Conservation (phyloP, 805 yeast genomes). For the Alloascoidea africana region DNA sequence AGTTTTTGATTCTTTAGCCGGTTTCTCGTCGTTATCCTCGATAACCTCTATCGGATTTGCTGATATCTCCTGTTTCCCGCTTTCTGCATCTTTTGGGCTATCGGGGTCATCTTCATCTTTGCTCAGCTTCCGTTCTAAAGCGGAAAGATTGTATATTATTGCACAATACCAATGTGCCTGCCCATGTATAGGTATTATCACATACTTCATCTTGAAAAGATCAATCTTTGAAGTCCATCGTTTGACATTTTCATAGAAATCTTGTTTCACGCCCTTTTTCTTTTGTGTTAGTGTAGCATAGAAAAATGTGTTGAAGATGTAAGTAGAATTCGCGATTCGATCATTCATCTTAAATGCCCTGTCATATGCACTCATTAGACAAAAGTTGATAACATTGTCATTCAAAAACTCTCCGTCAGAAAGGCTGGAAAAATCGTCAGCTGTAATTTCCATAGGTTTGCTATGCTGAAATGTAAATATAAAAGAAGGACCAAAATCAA, state of each 20-base stretch:
- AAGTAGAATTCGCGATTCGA: conserved; percentile 22
- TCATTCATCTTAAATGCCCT: conserved; percentile 16
- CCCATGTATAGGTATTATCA: conserved; percentile 73
- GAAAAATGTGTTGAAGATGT: conserved; percentile 73
- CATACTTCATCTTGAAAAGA: conserved; percentile 36
- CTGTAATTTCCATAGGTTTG: conserved; percentile 38
- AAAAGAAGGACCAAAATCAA: conserved; percentile 24
- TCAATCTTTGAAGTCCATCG: conserved; percentile 71
- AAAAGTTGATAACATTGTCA: conserved; percentile 79
- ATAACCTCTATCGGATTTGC: conserved; percentile 1
- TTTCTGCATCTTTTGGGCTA: conserved; percentile 8
- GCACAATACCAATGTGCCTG: conserved; percentile 81
- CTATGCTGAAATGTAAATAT: conserved; percentile 37
- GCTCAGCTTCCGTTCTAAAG: conserved; percentile 8
- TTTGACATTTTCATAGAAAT: conserved; percentile 46
- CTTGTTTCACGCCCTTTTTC: conserved; percentile 9
- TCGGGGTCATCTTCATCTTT: conserved; percentile 8
- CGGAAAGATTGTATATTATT: conserved; percentile 37
- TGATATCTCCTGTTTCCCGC: conserved; percentile 3
- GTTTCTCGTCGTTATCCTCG: conserved; percentile 3
- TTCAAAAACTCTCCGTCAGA: conserved; percentile 79
- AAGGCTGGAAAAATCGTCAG: conserved; percentile 65
- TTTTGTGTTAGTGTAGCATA: conserved; percentile 37
- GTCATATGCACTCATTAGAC: conserved; percentile 25
- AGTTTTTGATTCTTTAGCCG: conserved; percentile 2